Base-by-base conservation (phyloP, 2,329 filamentous ascomycete genomes). In the Sarocladiaceae sp. region DNA sequence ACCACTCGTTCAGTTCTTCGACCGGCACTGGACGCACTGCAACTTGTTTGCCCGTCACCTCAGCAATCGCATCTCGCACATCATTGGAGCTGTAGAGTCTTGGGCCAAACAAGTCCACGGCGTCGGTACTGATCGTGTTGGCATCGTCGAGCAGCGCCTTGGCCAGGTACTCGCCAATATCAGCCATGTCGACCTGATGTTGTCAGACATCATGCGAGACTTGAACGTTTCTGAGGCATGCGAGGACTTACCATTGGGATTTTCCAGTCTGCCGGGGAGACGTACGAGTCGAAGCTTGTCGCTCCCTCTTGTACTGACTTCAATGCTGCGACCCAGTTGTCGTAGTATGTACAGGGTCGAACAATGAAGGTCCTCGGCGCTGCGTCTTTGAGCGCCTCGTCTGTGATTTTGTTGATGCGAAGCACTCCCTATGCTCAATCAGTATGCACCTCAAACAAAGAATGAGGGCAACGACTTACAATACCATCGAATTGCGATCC, bases 161-260 rank as follows among this genome's bases (percentile, higher is more conserved):
- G 4, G 64, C 65, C 31, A 60, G 65, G 18, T 44, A 50, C 22
- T 56, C 56, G 31, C 58, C 61, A 11, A 69, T 53, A 13, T 69
- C 66, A 20, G 55, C 54, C 15, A 67, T 56, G 25, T 64, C 61
- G 1, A 68, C 58, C 66, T 69, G 12, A 44, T 4, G 11, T 47
- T 35, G 17, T 33, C 31, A 39, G 48, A 33, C 28, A 46, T 22
- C 2, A 4, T n/a, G 6, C 20, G 15, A 26, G 17, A n/a, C 12
- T 1, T 17, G 23, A 15, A 18, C 7, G 17, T 3, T n/a, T n/a
- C n/a, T n/a, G n/a, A n/a, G n/a, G n/a, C n/a, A n/a, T n/a, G n/a
- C n/a, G n/a, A 11, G 17, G 12, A 39, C 49, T n/a, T 58, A 68
- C 66, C 61, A 69, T 60, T 3, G 66, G 66, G 1, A 69, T 58